A percentile compares a stretch with the other conserved stretches of the same genome.
These are phyloP conservation scores for Pilobolus umbonatus DNA, from an alignment of 192 early-diverging fungal species.

Conservation along the genomic window DNA sequence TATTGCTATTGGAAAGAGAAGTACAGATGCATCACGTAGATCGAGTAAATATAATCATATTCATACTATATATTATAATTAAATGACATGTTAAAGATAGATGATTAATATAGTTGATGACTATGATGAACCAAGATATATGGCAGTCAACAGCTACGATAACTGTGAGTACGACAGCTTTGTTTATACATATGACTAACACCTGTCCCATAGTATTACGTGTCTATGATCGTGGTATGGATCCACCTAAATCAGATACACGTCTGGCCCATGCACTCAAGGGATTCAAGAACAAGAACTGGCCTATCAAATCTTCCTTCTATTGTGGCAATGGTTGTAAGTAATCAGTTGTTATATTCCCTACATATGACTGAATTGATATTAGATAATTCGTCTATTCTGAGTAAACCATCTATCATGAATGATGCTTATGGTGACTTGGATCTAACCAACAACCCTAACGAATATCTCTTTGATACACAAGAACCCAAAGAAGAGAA, in stretches of 20 bases:
- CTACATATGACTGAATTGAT: background rate
- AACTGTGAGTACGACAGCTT: conserved; percentile 53
- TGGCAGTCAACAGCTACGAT: conserved; percentile 92
- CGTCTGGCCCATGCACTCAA: conserved; percentile 79
- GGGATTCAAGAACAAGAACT: conserved; percentile 91
- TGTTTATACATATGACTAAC: background rate
- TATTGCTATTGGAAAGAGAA: conserved; percentile 52
- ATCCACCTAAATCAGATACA: conserved; percentile 63
- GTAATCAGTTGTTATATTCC: background rate
- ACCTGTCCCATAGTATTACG: conserved; percentile 59
- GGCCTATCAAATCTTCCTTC: conserved; percentile 91
- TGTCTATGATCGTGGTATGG: conserved; percentile 86
- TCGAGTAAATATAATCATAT: conserved; percentile 22
- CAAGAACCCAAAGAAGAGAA: conserved; percentile 43
- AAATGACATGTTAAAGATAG: background rate
- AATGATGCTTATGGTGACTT: conserved; percentile 19
- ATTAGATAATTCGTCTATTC: conserved; percentile 32
- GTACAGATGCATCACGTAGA: conserved; percentile 35
- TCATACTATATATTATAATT: background rate
- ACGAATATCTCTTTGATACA: conserved; percentile 33
- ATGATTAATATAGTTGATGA: conserved; percentile 32
- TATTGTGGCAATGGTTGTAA: conserved; percentile 66
- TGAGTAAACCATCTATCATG: conserved; percentile 17
- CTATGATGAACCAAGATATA: conserved; percentile 68
- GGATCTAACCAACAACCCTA: conserved; percentile 6